Evolutionary conservation across 2,329 filamentous ascomycete genomes (phyloP), one percentile per base, ranked within the genome.

Genomic region (Claviceps lovelessii): DNA sequence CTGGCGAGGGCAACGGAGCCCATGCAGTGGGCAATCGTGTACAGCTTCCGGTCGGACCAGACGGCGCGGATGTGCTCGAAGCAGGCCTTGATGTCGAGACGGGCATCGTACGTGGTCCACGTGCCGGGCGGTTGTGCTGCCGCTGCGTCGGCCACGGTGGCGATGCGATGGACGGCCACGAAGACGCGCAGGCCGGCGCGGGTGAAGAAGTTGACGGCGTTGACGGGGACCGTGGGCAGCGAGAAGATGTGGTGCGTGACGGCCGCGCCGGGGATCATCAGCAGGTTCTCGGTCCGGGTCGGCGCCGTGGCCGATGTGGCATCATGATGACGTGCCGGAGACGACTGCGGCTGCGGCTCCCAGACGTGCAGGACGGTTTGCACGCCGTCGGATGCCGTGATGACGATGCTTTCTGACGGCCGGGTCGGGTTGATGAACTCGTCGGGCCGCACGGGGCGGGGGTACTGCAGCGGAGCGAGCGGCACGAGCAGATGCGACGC

Each of bases 201-300:
- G 3, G 73, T 78, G 63, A 85, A 79, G 67, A 83, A 83, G 62
- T 84, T 80, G 58, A 85, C 74, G 0, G 79, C 73, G 63, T 85
- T 84, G 58, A 75, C 76, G n/a, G 74, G 72, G 54, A 85, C 81
- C 2, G 81, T 84, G 2, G 81, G 80, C 33, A 83, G 70, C 0
- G 81, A 75, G 58, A 73, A 85, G 53, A 84, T 81, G 58, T 80
- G 76, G 59, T 85, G 78, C 63, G 84, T 78, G 1, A 85, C 81
- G 1, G 78, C 72, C 0, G 80, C 80, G 23, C 81, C 82, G 0
- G 81, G 80, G 48, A 85, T 72, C 72, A 85, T 75, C 57, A 85
- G 74, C 6, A 85, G 67, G 57, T 78, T 77, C 61, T 72, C 72
- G 5, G 54, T 45, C 15, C 52, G 49, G 5, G 54, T 45, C 15